Conservation (phyloP, 257 asterid genomes). For the Ophiorrhiza pumila region DNA sequence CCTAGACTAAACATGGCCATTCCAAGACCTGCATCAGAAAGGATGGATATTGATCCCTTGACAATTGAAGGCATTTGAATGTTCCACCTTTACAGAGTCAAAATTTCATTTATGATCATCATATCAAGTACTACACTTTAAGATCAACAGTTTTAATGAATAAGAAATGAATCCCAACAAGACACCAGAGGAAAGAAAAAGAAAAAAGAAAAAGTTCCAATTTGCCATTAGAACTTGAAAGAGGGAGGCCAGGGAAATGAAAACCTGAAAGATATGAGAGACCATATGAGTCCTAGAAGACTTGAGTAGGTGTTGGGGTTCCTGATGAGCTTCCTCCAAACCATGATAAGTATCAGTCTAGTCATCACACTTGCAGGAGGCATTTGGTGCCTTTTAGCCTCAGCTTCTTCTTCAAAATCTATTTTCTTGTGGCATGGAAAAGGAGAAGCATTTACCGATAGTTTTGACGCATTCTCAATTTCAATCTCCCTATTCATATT, state of each 20-base stretch:
- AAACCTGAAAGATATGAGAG: slow-evolving; percentile 79
- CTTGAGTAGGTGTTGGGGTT: slow-evolving; percentile 95
- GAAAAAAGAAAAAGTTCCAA: no score
- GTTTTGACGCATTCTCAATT: slow-evolving; percentile 47
- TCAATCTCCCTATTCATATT: slow-evolving; percentile 61
- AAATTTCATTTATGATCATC: neutral
- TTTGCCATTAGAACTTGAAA: neutral
- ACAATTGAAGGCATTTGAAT: slow-evolving; percentile 84
- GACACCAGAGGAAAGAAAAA: no score
- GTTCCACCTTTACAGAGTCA: slow-evolving; percentile 55
- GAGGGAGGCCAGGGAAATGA: neutral
- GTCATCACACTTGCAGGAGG: slow-evolving; percentile 97
- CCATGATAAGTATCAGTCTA: slow-evolving; percentile 87
- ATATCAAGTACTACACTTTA: neutral
- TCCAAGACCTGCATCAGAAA: slow-evolving; percentile 96
- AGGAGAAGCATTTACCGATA: slow-evolving; percentile 46
- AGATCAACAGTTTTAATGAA: neutral
- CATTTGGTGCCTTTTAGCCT: slow-evolving; percentile 63
- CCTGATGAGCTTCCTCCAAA: slow-evolving; percentile 90
- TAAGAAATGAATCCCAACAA: neutral
- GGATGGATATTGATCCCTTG: slow-evolving; percentile 77
- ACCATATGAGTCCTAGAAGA: slow-evolving; percentile 80
- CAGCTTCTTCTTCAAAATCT: slow-evolving; percentile 47
- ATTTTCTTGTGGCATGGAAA: slow-evolving; percentile 55
- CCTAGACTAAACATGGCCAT: slow-evolving; percentile 98